phyloP scores from a whole-genome alignment of 768 basidiomycete genomes.

The Pholiota molesta region DNA sequence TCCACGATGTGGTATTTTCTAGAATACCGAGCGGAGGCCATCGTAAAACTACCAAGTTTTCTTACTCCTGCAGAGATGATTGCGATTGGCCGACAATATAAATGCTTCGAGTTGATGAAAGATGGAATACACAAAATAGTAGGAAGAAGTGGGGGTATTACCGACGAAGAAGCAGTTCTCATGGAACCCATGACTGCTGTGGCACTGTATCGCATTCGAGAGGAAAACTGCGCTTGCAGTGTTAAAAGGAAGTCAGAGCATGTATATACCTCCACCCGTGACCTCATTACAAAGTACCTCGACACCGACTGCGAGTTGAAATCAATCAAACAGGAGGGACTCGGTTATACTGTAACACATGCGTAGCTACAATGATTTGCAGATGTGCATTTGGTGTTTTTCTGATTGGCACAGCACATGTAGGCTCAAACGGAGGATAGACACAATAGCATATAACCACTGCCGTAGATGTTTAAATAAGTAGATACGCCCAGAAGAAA shows the following conservation, averaged over 20 bases:
- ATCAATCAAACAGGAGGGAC: background rate
- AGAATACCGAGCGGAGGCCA: slow-evolving; percentile 7
- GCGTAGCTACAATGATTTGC: background rate
- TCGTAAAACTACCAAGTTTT: background rate
- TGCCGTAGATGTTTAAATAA: too few species aligned
- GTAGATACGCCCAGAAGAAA: too few species aligned
- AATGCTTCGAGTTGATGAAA: background rate
- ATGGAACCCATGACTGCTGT: background rate
- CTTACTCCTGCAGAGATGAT: background rate
- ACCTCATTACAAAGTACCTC: too few species aligned
- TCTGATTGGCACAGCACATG: too few species aligned
- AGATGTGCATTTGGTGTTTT: background rate
- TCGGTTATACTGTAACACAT: background rate
- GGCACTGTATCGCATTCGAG: background rate
- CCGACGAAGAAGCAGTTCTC: background rate
- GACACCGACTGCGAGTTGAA: too few species aligned
- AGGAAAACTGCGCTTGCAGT: background rate
- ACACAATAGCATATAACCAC: too few species aligned
- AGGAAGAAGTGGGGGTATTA: background rate
- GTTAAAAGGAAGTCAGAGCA: too few species aligned
- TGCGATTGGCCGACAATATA: background rate
- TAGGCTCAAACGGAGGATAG: too few species aligned
- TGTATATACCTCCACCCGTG: too few species aligned
- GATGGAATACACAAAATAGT: background rate
- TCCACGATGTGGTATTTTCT: slow-evolving; percentile 16